Conservation (phyloP, 495 filamentous ascomycete species). For the Penicilliopsis zonata region DNA sequence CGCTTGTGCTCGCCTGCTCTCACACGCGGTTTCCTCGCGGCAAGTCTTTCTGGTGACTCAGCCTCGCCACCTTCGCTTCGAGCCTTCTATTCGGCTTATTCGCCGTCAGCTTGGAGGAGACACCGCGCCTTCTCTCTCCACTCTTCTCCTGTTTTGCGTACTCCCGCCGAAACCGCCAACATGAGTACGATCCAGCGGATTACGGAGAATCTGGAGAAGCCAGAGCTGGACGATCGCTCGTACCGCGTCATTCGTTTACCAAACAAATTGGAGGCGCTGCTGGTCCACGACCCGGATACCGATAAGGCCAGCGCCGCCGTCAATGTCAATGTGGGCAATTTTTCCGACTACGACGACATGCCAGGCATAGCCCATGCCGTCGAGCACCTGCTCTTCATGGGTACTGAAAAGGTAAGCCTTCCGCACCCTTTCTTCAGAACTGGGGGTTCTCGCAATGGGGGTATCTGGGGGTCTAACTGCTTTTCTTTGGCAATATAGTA, state of each 20-base stretch:
- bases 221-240: conserved; percentile 73
- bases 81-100: neutral
- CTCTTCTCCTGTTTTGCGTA: conserved; percentile 9
- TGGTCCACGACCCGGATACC: conserved; percentile 90
- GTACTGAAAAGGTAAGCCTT: conserved; percentile 71
- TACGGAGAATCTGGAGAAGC: conserved; percentile 73
- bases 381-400: conserved; percentile 95
- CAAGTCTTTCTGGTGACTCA: conserved; percentile 11
- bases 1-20: conserved; percentile 8
- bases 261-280: conserved; percentile 84
- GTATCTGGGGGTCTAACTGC: neutral
- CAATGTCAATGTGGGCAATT: conserved; percentile 93
- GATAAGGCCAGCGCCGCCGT: conserved; percentile 94
- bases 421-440: neutral
- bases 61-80: conserved; percentile 6
- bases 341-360: conserved; percentile 82
- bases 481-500: conserved; percentile 40
- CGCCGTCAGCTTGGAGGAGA: neutral
- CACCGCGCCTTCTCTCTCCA: conserved; percentile 10
- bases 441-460: neutral
- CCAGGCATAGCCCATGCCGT: conserved; percentile 90
- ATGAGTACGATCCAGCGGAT: conserved; percentile 52
- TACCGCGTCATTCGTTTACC: conserved; percentile 79
- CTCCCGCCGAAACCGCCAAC: conserved; percentile 12
- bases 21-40: conserved; percentile 5